Conservation (phyloP, 75 land plant species). For the Pinus tabuliformis region DNA sequence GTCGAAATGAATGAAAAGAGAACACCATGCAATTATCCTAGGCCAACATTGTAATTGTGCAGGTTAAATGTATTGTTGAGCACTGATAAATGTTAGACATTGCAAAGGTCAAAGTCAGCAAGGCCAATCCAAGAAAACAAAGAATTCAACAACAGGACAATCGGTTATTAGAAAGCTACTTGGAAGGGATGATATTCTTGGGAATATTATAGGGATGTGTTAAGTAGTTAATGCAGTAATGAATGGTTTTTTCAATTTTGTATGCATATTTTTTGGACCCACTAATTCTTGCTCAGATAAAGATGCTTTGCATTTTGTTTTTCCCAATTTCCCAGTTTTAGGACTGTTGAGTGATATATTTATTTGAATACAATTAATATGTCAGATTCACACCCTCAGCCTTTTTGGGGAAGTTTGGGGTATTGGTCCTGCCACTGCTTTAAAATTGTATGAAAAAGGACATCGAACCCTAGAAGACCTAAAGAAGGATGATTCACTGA, state of each 20-base stretch:
- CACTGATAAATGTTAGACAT: not conserved
- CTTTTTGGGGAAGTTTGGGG: constrained; percentile 98
- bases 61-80: not conserved
- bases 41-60: not conserved
- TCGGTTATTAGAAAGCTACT: not conserved
- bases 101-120: not conserved
- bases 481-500: constrained; percentile 73
- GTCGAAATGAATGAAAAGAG: not conserved
- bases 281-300: not conserved
- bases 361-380: not conserved
- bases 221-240: not conserved
- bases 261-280: not conserved
- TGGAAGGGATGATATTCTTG: too few species aligned
- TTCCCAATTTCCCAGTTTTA: not conserved
- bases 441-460: constrained; percentile 88
- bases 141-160: not conserved
- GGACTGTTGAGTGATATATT: not conserved
- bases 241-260: not conserved
- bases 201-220: too few species aligned
- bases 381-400: constrained; percentile 63
- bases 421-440: constrained; percentile 95
- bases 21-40: not conserved
- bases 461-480: constrained; percentile 81
- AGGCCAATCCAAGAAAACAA: not conserved
- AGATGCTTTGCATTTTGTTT: not conserved